Evolutionary conservation across 495 filamentous ascomycete genomes (phyloP), one percentile per base, ranked within the genome.

Genomic region (Daldinia caldariorum): DNA sequence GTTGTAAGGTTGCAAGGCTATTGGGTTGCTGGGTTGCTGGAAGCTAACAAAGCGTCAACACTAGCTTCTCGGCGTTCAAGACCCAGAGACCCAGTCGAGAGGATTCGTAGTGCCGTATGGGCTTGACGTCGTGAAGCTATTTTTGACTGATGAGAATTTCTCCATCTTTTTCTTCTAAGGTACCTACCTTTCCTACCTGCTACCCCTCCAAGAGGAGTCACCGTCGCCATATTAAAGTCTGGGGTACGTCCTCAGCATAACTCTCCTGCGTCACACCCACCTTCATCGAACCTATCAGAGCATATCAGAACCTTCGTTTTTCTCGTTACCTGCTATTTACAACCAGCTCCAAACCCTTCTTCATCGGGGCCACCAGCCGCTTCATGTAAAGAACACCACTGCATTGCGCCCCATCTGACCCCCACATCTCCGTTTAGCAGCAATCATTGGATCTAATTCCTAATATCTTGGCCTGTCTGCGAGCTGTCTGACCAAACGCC

Each of bases 151-250:
- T 22, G 32, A 55, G 41, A 61, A 32, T 9, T 50, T 66, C 70
- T 50, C 66, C 61, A 66, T 61, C 66, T 73, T 73, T 50, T 73
- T 72, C 51, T 62, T 70, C 62, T 73, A 73, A 73, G 70, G 70
- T 70, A 73, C 70, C 39, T 70, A 73, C 70, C 39, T 62, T 56
- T n/a, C 49, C 32, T 35, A 37, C 32, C 13, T 51, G 18, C 45
- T 55, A 66, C 61, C 70, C 66, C 70, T 69, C 66, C 61, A 69
- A 57, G 50, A 3, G 53, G 56, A 69, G 53, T 70, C 54, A 35
- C 61, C 56, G 65, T 62, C 70, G 37, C 37, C 62, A 70, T 73
- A 73, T 70, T 67, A 70, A 69, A 66, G 66, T 73, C 70, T 66
- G 64, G 69, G 69, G 69, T 60, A 64, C 64, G 39, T 56, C 69